Base-by-base conservation (phyloP, 164 flowering plant genomes). In the Magnolia changhungtana region DNA sequence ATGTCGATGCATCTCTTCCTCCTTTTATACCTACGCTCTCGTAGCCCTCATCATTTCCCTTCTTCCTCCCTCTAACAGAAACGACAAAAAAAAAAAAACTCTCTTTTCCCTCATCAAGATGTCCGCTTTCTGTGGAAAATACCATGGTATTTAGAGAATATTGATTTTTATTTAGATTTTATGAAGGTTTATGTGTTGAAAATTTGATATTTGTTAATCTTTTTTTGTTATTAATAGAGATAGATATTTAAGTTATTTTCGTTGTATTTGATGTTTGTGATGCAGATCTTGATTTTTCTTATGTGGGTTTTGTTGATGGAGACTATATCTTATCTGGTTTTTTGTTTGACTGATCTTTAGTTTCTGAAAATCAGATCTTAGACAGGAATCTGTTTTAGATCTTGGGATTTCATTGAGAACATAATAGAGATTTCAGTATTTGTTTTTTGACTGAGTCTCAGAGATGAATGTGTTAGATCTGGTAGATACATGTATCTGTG, bases 281-380 rank as follows among this genome's bases (percentile, higher is more conserved):
- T 4, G 5, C 37, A 65, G 65, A 65, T 65, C 23, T 23, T n/a
- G 24, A 20, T 1, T 65, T 65, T 21, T 65, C 16, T 65, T 16
- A 3, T 65, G 1, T 65, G 27, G 6, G 68, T 65, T 65, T 65
- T 24, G 21, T 8, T 11, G 21, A 8, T 21, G 29, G 21, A 65
- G 68, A 65, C 24, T 65, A 65, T 24, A 65, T 65, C 68, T 65
- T 37, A 65, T 8, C 29, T 24, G 68, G 68, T 24, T 65, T 65
- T 18, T 65, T 65, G 27, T 20, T 23, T 65, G 27, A 65, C 24
- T 20, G 68, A 21, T 65, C 16, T 13, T 3, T 20, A 29, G 37
- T 4, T 16, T 10, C 68, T 65, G 66, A 63, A 63, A 63, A 63
- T 63, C 66, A n/a, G 45, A 37, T 37, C 7, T 37, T 37, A 37